Base-by-base conservation (phyloP, 2,329 filamentous ascomycete species). In the Hortaea werneckii region DNA sequence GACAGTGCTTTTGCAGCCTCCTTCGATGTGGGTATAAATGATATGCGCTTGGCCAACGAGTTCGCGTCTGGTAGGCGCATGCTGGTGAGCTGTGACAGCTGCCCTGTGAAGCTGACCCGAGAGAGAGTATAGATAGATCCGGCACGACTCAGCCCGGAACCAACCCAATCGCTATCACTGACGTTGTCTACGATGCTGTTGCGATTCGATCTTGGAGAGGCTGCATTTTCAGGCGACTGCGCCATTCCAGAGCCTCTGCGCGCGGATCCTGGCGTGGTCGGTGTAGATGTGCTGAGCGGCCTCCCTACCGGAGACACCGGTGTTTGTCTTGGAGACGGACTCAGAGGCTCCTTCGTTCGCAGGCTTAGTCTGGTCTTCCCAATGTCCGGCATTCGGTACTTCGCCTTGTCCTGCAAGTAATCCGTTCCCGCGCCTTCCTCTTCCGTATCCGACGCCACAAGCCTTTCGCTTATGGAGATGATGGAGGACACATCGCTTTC, bases 71-170 rank as follows among this genome's bases (percentile, higher is more conserved):
- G 92, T 2, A 96, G 76, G 58, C 87, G 83, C 47, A 96, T 82
- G 12, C 88, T 88, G 0, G 89, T 96, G 52, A 98, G 74, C 64
- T 95, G 88, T 41, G 87, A 86, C 44, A 96, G 79, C 65, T 96
- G 92, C 58, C 86, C 94, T 52, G 87, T 86, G 65, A 98, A 95
- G 5, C 90, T 95, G 30, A 84, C 85, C 39, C 90, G 80, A 2
- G 88, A 95, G 48, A 98, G 77, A 1, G 92, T 95, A 67, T 94
- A 95, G 55, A 96, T 88, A 32, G 90, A 96, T 37, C 85, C 85
- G 3, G 88, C 76, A 9, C 88, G 78, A 20, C 75, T 74, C 6
- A 78, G 63, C 45, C 71, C 78, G 38, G 79, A 73, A 4, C 79
- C 78, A 34, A 82, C 80, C 63, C 87, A 86, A 63, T 85, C 85